These are phyloP conservation scores for Gossypium australe DNA, from an alignment of 345 rosid species.

Conservation along the genomic window DNA sequence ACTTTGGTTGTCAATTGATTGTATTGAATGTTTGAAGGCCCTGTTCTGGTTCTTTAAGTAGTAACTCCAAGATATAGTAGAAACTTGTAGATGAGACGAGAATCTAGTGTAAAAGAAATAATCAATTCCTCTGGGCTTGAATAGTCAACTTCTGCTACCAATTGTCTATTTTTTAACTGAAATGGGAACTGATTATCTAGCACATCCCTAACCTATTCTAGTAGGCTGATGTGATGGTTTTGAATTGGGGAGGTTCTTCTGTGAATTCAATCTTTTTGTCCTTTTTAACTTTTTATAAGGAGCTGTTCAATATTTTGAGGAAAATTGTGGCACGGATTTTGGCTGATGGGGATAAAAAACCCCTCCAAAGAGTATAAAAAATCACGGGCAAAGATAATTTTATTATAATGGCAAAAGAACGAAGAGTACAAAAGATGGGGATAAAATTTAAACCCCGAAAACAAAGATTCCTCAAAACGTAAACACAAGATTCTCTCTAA, in stretches of 20 bases:
- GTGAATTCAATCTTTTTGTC: neutral
- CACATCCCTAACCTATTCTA: neutral
- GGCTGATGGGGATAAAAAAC: neutral
- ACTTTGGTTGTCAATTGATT: neutral
- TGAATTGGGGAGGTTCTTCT: neutral
- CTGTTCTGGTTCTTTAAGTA: neutral
- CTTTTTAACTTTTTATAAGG: neutral
- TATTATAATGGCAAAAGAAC: no score
- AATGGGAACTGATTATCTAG: neutral
- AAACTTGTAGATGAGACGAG: neutral
- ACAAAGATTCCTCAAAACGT: no score
- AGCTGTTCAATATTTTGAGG: neutral
- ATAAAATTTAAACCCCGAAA: no score
- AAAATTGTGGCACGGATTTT: neutral
- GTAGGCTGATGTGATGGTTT: no score
- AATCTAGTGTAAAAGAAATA: neutral
- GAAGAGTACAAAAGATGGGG: no score
- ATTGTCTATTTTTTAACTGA: neutral
- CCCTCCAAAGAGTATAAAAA: no score
- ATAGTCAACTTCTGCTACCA: neutral
- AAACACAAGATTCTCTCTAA: no score
- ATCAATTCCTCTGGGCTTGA: neutral
- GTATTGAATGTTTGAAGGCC: neutral
- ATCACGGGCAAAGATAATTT: no score
- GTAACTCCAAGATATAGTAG: neutral